Percentiles rank a stretch among this genome's conserved stretches.
Evolutionary conservation across 257 asterid genomes (phyloP).

Genomic region (Schizonepeta tenuifolia): DNA sequence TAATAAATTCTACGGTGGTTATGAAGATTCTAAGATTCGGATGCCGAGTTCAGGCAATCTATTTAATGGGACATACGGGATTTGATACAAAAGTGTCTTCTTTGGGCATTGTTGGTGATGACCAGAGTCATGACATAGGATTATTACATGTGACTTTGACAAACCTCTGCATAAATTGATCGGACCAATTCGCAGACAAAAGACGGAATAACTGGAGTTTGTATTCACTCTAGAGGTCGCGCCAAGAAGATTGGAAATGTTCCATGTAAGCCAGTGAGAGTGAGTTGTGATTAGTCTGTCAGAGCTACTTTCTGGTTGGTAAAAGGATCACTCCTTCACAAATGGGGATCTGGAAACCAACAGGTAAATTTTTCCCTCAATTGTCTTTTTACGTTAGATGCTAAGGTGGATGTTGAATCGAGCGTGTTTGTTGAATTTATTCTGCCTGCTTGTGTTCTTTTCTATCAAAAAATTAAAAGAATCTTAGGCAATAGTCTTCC

Average conservation of each 20-base stretch:
- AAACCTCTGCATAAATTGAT: slow-evolving; percentile 30
- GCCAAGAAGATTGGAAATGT: slow-evolving; percentile 30
- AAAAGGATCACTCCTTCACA: slow-evolving; percentile 60
- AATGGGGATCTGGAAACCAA: slow-evolving; percentile 58
- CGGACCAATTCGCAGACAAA: slow-evolving; percentile 30
- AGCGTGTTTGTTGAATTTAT: background rate
- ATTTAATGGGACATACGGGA: slow-evolving; percentile 74
- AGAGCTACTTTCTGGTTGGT: slow-evolving; percentile 68
- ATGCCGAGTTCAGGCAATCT: slow-evolving; percentile 73
- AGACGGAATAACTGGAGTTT: slow-evolving; percentile 33
- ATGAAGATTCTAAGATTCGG: slow-evolving; percentile 72
- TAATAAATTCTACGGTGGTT: slow-evolving; percentile 60
- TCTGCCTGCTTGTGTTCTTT: background rate
- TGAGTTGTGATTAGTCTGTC: slow-evolving; percentile 39
- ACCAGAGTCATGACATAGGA: slow-evolving; percentile 35
- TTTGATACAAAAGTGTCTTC: slow-evolving; percentile 41
- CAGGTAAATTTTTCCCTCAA: slow-evolving; percentile 36
- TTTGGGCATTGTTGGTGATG: slow-evolving; percentile 24
- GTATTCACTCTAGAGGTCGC: slow-evolving; percentile 27
- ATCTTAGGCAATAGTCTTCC: background rate
- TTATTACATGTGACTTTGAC: slow-evolving; percentile 38
- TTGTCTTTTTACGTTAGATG: background rate
- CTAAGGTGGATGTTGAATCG: background rate
- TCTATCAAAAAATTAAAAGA: background rate
- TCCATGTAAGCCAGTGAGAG: slow-evolving; percentile 30